Base-by-base conservation (phyloP, 768 basidiomycete genomes). In the Termitomyces sp. region DNA sequence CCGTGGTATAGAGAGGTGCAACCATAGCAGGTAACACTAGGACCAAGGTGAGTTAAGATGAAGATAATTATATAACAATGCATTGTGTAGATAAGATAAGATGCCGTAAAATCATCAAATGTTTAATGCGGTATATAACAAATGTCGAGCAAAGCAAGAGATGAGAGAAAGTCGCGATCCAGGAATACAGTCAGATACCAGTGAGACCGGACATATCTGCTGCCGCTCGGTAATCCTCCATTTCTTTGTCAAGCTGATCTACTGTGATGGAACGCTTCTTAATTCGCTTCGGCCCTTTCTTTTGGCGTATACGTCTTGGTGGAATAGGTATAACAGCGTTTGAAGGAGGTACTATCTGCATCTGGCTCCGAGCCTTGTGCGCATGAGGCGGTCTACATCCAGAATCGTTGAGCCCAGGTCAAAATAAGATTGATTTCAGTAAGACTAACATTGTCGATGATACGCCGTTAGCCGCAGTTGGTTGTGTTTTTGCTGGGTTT, bases 1-100 rank as follows among this genome's bases (percentile, higher is more conserved):
- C 93, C 10, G 95, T 98, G 7, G 91, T 94, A 70, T 97, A 98
- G 45, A 98, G 74, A 3, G 95, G 95, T n/a, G 94, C 95, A 16
- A 89, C 92, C 94, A 96, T 93, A 17, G 11, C 43, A 52, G 30
- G 16, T 43, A 52, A 5, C 50, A 34, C 17, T 27, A 10, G 54
- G 51, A 39, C 25, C 21, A 12, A 27, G 25, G 37, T 51, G n/a
- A n/a, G n/a, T n/a, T n/a, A 47, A 17, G 43, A 37, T 23, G 32
- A 19, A 37, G 47, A 34, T 32, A 30, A 30, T 27, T 42, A 48
- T 37, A 47, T 55, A 44, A 47, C 41, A 51, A 51, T 39, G 25
- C 25, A 30, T 37, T 11, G 16, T 23, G 28, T 50, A 50, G 42
- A 56, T 56, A 51, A 50, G 55, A 56, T 52, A 56, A 50, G 55